Conservation (phyloP, 1,139 yeast species). For the Pichiaceae sp. region DNA sequence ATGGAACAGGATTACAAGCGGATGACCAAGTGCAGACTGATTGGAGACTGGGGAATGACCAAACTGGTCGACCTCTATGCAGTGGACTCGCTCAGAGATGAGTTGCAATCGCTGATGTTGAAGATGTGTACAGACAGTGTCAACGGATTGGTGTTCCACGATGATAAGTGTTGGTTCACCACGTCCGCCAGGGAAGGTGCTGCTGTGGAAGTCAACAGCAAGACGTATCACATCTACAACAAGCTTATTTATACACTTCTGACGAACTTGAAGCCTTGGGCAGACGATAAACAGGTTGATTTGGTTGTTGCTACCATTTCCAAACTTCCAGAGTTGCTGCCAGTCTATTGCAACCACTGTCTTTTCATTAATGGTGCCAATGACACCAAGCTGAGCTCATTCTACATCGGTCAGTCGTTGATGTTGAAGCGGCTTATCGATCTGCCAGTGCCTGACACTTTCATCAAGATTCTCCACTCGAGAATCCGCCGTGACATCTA, state of each 20-base stretch:
- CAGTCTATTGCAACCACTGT: slow-evolving; percentile 59
- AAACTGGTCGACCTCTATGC: slow-evolving; percentile 48
- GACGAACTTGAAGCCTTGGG: slow-evolving; percentile 73
- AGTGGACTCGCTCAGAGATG: slow-evolving; percentile 22
- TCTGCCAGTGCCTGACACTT: slow-evolving; percentile 40
- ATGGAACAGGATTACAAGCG: slow-evolving; percentile 56
- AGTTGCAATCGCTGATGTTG: slow-evolving; percentile 42
- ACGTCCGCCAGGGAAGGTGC: slow-evolving; percentile 20
- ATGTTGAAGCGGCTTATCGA: slow-evolving; percentile 51
- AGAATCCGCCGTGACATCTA: slow-evolving; percentile 3
- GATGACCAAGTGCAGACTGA: slow-evolving; percentile 62
- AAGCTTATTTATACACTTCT: slow-evolving; percentile 57
- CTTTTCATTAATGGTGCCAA: slow-evolving; percentile 31
- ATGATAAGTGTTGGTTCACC: slow-evolving; percentile 46
- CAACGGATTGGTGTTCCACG: slow-evolving; percentile 56
- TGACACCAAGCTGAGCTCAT: slow-evolving; percentile 41
- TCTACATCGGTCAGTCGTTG: slow-evolving; percentile 73
- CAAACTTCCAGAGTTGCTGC: slow-evolving; percentile 59
- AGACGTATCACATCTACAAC: slow-evolving; percentile 52
- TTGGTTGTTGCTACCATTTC: slow-evolving; percentile 45
- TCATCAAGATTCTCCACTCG: slow-evolving; percentile 8
- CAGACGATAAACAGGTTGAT: slow-evolving; percentile 53
- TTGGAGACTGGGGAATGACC: slow-evolving; percentile 69
- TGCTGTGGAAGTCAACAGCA: slow-evolving; percentile 27
- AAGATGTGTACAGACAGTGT: slow-evolving; percentile 42